Evolutionary conservation across 140 eudicot species (phyloP).

Genomic region (Ambrosia hybrid): DNA sequence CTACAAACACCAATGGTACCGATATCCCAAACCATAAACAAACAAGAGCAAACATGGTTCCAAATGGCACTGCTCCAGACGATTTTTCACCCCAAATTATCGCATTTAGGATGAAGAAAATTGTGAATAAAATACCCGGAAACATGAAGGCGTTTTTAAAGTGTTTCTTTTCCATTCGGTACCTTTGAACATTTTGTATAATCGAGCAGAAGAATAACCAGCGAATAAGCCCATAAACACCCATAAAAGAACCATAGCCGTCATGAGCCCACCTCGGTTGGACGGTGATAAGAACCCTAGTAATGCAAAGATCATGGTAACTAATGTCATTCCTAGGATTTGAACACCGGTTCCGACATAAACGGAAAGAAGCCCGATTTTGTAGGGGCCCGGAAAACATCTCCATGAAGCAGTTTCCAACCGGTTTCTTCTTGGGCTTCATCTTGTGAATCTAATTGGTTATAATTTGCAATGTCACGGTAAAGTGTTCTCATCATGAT

Average conservation of each 20-base stretch:
- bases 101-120: conserved; percentile 69
- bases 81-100: conserved; percentile 87
- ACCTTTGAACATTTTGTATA: conserved; percentile 87
- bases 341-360: conserved; percentile 81
- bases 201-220: conserved; percentile 74
- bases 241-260: conserved; percentile 78
- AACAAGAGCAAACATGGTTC: conserved; percentile 75
- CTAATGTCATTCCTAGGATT: conserved; percentile 70
- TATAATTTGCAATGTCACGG: conserved; percentile 73
- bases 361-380: conserved; percentile 72
- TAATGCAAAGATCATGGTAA: conserved; percentile 74
- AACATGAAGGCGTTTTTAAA: conserved; percentile 78
- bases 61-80: conserved; percentile 82
- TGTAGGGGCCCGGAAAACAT: conserved; percentile 65
- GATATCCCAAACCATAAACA: conserved; percentile 88
- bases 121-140: conserved; percentile 65
- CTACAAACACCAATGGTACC: conserved; percentile 78
- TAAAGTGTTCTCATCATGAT: conserved; percentile 87
- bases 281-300: conserved; percentile 76
- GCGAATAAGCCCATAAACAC: conserved; percentile 79
- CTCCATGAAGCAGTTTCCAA: conserved; percentile 86
- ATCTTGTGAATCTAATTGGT: conserved; percentile 81
- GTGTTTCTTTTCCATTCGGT: conserved; percentile 79
- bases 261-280: conserved; percentile 75
- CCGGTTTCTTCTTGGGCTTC: conserved; percentile 93